Conservation (phyloP, 2,329 filamentous ascomycete genomes). For the Fusarium sp. region DNA sequence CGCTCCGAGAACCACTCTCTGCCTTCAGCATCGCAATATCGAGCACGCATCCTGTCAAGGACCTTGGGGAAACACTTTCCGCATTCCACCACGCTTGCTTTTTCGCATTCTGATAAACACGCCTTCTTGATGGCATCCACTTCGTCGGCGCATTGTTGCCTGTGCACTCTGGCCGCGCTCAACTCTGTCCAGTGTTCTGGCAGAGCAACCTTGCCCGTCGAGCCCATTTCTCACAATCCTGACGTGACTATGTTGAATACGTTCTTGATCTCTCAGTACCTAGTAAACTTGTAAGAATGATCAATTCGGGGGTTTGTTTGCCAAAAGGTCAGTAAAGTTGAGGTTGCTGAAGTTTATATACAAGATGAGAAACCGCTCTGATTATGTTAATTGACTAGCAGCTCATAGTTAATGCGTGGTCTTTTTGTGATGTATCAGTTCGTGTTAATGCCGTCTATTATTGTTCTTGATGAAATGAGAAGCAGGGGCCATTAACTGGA, state of each 20-base stretch:
- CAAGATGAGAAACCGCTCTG: neutral
- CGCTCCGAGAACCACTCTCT: slow-evolving; percentile 64
- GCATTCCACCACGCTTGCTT: slow-evolving; percentile 56
- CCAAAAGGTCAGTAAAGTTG: neutral
- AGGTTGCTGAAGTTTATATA: neutral
- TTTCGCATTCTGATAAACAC: slow-evolving; percentile 56
- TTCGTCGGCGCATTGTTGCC: slow-evolving; percentile 51
- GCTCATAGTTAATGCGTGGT: neutral
- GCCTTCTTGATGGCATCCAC: slow-evolving; percentile 53
- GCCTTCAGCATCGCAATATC: slow-evolving; percentile 48
- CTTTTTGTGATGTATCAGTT: neutral
- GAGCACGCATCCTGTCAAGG: slow-evolving; percentile 54
- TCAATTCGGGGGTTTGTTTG: neutral
- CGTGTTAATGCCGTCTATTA: slow-evolving; percentile 4
- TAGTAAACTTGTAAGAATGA: neutral
- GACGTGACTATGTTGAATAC: neutral
- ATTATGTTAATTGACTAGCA: too few relatives aligned
- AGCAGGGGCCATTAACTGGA: slow-evolving; percentile 8
- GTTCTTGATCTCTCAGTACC: neutral
- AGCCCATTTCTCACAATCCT: slow-evolving; percentile 32
- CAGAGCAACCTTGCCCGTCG: slow-evolving; percentile 41
- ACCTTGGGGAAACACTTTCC: slow-evolving; percentile 58
- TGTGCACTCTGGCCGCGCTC: slow-evolving; percentile 45
- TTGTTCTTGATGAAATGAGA: slow-evolving; percentile 29
- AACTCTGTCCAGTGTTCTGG: slow-evolving; percentile 54